Evolutionary conservation across 345 rosid species (phyloP), one percentile per base, ranked within the genome.

Genomic region (Eucalyptus rudis): DNA sequence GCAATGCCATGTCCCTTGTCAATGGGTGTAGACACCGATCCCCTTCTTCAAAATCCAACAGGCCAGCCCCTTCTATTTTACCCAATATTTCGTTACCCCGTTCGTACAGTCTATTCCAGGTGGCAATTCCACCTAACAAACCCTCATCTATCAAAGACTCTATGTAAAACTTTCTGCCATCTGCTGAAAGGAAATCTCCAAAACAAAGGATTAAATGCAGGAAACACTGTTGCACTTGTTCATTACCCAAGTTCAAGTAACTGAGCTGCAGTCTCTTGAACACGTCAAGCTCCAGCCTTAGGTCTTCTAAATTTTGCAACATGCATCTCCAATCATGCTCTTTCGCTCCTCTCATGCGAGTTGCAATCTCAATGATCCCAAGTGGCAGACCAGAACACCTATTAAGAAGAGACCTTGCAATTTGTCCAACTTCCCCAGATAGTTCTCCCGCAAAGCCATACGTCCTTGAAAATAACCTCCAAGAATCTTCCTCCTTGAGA

Each of bases 351-450:
- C 86, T 90, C 90, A 89, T 84, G 59, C 76, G n/a, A 87, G 44
- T 40, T 10, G 91, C 92, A 44, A 86, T 88, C 15, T 47, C 45
- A 45, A 81, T 66, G 16, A 93, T 88, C 4, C 66, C 90, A 16
- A 91, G 90, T 4, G 93, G 93, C 27, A 93, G 22, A 45, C 93
- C 89, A 4, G 0, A 89, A 88, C 94, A 90, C 68, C 62, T 50
- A 3, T 49, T 8, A 4, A 47, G 88, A 76, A 90, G 52, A 7
- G 9, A 6, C 22, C 58, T 44, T 13, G 88, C 91, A n/a, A 89
- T 87, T 16, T 68, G 14, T 31, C 10, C 16, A 12, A 86, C 49
- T 44, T 83, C 10, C 16, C n/a, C 4, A 52, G 47, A 25, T 4
- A 14, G 52, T 68, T 33, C 11, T 52, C n/a, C 2, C 0, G 3